Conservation (phyloP, 495 filamentous ascomycete species). For the Lasiosphaeris hirsuta region DNA sequence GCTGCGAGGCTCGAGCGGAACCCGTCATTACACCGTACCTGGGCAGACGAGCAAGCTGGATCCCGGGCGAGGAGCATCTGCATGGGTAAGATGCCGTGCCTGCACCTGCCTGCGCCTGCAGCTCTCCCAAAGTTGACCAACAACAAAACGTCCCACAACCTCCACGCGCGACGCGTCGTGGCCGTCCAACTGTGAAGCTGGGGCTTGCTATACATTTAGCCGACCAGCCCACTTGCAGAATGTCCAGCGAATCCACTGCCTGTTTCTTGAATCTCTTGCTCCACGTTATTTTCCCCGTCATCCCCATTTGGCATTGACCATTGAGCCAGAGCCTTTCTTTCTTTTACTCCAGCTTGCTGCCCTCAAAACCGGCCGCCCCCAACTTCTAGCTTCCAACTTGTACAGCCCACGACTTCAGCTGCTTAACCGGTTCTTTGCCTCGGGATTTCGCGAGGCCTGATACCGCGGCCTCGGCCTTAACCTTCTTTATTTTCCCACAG, state of each 20-base stretch:
- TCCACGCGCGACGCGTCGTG: slow-evolving; percentile 14
- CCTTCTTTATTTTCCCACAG: slow-evolving; percentile 13
- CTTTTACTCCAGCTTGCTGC: not conserved
- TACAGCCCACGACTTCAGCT: not conserved
- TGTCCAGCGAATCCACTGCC: not conserved
- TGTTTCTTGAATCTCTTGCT: slow-evolving; percentile 1
- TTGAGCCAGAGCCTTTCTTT: slow-evolving; percentile 5
- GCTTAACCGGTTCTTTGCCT: too few relatives aligned
- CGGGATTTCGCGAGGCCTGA: slow-evolving; percentile 3
- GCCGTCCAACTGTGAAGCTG: not conserved
- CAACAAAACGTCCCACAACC: slow-evolving; percentile 5
- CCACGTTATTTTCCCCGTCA: not conserved
- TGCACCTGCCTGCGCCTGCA: not conserved
- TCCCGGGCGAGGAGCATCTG: not conserved
- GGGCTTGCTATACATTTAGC: slow-evolving; percentile 10
- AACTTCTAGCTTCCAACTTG: not conserved
- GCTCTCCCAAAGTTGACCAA: not conserved
- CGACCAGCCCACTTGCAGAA: slow-evolving; percentile 4
- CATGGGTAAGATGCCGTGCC: slow-evolving; percentile 1
- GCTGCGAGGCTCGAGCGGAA: slow-evolving; percentile 8
- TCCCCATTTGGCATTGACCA: slow-evolving; percentile 9
- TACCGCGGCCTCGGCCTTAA: slow-evolving; percentile 15
- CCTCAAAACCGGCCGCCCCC: not conserved
- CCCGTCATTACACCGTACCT: not conserved
- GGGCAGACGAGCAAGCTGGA: not conserved